Conservation (phyloP, 2,329 filamentous ascomycete species). For the Stromatinia cepivora region DNA sequence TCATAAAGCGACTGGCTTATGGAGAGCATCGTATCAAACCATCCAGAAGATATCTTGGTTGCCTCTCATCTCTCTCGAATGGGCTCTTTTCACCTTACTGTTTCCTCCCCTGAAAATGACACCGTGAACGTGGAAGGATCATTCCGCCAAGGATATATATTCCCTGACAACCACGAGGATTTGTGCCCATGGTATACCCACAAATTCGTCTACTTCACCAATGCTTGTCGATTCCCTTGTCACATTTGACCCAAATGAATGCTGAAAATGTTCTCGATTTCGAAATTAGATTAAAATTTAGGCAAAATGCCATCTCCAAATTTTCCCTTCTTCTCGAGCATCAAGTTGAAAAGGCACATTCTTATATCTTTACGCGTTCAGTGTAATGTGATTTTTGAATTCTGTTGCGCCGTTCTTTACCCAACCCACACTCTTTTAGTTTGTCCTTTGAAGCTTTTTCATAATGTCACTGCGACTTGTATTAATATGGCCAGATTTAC, state of each 20-base stretch:
- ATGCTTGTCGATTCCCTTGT: not conserved
- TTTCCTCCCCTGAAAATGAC: not conserved
- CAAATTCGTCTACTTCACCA: not conserved
- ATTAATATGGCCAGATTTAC: not conserved
- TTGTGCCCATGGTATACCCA: not conserved
- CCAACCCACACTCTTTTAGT: constrained; percentile 14
- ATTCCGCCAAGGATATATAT: not conserved
- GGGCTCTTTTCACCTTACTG: no score
- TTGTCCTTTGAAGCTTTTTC: not conserved
- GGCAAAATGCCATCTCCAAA: not conserved
- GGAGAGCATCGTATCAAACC: not conserved
- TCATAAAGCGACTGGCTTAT: not conserved
- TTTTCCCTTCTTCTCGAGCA: not conserved
- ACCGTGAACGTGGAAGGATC: not conserved
- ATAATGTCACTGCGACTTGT: constrained; percentile 2
- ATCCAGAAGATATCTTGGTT: not conserved
- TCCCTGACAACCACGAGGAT: constrained; percentile 6
- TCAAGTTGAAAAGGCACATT: not conserved
- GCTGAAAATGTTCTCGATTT: not conserved
- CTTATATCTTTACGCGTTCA: not conserved
- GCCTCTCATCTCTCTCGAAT: not conserved
- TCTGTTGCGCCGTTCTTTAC: constrained; percentile 2
- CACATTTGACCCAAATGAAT: not conserved
- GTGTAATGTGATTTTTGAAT: not conserved
- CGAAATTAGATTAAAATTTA: not conserved